phyloP scores from a whole-genome alignment of 306 rosid species.

The Cicer arietinum region DNA sequence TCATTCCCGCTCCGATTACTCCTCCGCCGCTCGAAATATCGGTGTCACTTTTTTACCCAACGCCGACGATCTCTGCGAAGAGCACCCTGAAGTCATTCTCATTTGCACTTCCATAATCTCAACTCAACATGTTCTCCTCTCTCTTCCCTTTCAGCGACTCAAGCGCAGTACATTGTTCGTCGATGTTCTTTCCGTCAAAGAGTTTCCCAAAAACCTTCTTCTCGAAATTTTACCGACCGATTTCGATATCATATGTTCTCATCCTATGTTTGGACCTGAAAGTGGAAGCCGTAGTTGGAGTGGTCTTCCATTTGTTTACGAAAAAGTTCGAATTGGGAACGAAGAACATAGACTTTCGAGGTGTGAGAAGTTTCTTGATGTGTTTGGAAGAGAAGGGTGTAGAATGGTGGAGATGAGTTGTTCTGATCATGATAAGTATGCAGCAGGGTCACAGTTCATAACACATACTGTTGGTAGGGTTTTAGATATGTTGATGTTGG shows the following conservation, averaged over 20 bases:
- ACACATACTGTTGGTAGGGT: constrained; percentile 88
- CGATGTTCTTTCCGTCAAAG: constrained; percentile 86
- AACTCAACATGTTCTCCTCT: constrained; percentile 55
- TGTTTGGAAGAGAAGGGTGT: constrained; percentile 77
- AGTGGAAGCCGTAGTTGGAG: constrained; percentile 62
- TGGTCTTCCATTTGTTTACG: constrained; percentile 61
- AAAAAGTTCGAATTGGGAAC: constrained; percentile 68
- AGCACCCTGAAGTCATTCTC: constrained; percentile 77
- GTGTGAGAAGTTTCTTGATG: constrained; percentile 59
- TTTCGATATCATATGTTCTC: constrained; percentile 73
- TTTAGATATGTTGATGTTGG: constrained; percentile 60
- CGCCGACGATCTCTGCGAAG: constrained; percentile 78
- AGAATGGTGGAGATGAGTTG: constrained; percentile 81
- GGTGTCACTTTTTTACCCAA: constrained; percentile 64
- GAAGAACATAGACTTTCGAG: constrained; percentile 56
- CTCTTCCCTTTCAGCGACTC: constrained; percentile 71
- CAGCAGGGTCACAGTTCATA: constrained; percentile 79
- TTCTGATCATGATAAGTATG: constrained; percentile 65
- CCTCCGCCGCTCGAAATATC: constrained; percentile 51
- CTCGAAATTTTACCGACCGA: constrained; percentile 53
- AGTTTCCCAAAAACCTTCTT: constrained; percentile 64
- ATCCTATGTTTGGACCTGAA: constrained; percentile 93
- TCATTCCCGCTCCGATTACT: constrained; percentile 71
- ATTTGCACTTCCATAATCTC: constrained; percentile 79
- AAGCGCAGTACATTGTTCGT: constrained; percentile 74